Evolutionary conservation across 805 yeast genomes (phyloP).

Genomic region (Kodamaea sagamina): DNA sequence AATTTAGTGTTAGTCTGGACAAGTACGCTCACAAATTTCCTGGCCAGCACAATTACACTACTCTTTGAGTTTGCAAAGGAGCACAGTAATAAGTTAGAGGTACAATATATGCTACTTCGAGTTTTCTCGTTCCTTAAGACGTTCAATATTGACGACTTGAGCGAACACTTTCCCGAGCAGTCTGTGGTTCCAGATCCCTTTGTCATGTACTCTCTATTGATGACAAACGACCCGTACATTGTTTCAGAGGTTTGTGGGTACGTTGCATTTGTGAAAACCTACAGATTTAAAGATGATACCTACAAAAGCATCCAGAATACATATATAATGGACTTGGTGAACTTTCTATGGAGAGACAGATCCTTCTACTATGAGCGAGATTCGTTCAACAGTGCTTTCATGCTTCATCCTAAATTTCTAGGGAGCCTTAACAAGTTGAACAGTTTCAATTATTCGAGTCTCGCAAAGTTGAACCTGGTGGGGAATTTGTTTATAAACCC

Average conservation of each 20-base stretch:
- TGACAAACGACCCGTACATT: slow-evolving; percentile 46
- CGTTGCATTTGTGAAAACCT: slow-evolving; percentile 43
- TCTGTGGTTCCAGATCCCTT: slow-evolving; percentile 42
- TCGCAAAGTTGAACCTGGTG: slow-evolving; percentile 29
- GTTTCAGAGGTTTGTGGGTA: slow-evolving; percentile 50
- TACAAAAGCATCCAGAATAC: slow-evolving; percentile 45
- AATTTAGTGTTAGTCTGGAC: too few species aligned
- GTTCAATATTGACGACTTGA: neutral
- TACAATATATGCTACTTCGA: slow-evolving; percentile 1
- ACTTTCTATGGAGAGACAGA: slow-evolving; percentile 57
- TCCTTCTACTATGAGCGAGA: slow-evolving; percentile 42
- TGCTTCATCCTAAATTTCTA: slow-evolving; percentile 35
- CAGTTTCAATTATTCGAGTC: slow-evolving; percentile 32
- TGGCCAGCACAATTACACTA: neutral
- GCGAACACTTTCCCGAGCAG: slow-evolving; percentile 7
- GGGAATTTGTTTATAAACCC: slow-evolving; percentile 55
- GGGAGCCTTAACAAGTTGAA: slow-evolving; percentile 31
- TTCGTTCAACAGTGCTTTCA: slow-evolving; percentile 41
- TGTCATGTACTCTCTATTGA: slow-evolving; percentile 38
- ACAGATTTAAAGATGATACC: slow-evolving; percentile 24
- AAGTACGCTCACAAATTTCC: neutral
- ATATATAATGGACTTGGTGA: slow-evolving; percentile 56
- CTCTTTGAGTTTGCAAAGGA: neutral
- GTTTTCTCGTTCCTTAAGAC: slow-evolving; percentile 1
- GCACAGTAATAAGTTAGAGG: neutral